phyloP scores from a whole-genome alignment of 2,329 filamentous ascomycete species.

The Uncinocarpus reesii region DNA sequence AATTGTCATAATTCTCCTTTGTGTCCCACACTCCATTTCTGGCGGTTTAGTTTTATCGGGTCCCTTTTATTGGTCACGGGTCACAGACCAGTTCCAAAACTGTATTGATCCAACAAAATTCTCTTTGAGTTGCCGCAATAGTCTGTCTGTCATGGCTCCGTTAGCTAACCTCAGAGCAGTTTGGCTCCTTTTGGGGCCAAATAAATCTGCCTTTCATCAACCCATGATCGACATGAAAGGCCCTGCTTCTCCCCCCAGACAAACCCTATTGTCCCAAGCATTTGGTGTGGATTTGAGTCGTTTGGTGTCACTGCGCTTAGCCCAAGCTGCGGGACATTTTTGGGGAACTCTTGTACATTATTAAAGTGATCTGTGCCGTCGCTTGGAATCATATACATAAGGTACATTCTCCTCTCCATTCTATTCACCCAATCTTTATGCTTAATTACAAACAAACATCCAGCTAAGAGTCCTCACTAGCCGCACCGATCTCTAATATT shows the following conservation, averaged over 20 bases:
- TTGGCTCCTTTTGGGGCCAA: constrained; percentile 6
- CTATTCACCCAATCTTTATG: constrained; percentile 10
- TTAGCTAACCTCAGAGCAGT: constrained; percentile 8
- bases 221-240: constrained; percentile 12
- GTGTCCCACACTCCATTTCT: constrained; percentile 11
- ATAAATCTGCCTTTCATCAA: constrained; percentile 7
- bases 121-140: constrained; percentile 10
- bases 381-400: constrained; percentile 12
- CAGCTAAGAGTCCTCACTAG: constrained; percentile 7
- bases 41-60: constrained; percentile 5
- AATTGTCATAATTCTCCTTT: background rate
- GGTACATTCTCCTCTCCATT: constrained; percentile 4
- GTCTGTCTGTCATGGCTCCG: constrained; percentile 5
- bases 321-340: constrained; percentile 7
- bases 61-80: constrained; percentile 5
- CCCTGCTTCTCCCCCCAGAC: constrained; percentile 10
- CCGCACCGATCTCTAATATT: constrained; percentile 12
- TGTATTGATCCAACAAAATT: constrained; percentile 6
- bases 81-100: constrained; percentile 11
- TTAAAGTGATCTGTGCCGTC: constrained; percentile 7
- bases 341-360: constrained; percentile 5
- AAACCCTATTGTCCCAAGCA: constrained; percentile 13
- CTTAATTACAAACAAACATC: constrained; percentile 7
- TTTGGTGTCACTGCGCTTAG: constrained; percentile 11
- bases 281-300: constrained; percentile 7